phyloP scores from a whole-genome alignment of 2,329 filamentous ascomycete genomes.

The Diaporthe helianthi region DNA sequence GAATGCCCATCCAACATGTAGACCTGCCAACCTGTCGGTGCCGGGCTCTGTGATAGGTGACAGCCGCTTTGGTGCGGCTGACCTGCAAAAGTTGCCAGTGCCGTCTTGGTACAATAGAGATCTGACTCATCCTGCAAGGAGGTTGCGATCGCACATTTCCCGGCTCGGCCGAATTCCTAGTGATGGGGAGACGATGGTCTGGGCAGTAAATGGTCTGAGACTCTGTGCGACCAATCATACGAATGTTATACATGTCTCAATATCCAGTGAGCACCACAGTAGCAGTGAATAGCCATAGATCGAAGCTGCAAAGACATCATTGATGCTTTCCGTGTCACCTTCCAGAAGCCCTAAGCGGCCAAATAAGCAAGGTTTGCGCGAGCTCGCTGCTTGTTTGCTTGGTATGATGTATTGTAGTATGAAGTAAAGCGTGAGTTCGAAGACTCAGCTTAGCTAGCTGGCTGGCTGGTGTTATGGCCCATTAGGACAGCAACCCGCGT shows the following conservation, averaged over 20 bases:
- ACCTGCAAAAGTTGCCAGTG: not conserved
- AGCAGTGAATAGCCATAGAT: not conserved
- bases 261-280: not conserved
- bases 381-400: not conserved
- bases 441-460: slow-evolving; percentile 14
- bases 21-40: too few species aligned
- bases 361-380: not conserved
- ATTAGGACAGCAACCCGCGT: not conserved
- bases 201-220: not conserved
- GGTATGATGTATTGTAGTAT: slow-evolving; percentile 2
- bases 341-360: not conserved
- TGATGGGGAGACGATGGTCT: not conserved
- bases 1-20: not conserved
- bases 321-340: not conserved
- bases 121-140: not conserved
- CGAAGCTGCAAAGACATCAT: not conserved
- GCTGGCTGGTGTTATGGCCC: slow-evolving; percentile 3
- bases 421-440: slow-evolving; percentile 1
- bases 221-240: not conserved
- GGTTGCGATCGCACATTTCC: not conserved
- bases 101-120: too few species aligned
- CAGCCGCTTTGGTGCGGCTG: not conserved
- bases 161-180: not conserved
- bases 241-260: not conserved
- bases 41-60: not conserved